Base-by-base conservation (phyloP, 148 eudicot species). In the Rhododendron mucronatum region DNA sequence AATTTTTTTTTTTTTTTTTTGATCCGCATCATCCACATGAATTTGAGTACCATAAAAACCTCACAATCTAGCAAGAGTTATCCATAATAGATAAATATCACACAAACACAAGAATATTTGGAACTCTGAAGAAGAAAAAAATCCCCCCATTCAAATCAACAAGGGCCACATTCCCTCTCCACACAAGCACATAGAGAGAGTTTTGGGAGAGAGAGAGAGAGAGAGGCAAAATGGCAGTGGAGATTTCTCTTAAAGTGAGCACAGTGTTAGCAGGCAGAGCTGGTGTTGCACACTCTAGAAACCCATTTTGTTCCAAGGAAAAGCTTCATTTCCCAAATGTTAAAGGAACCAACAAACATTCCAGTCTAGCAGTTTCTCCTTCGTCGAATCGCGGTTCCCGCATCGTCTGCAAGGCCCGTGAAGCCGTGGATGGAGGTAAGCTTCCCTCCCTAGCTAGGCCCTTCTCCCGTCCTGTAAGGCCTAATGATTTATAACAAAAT, bases 381-480 rank as follows among this genome's bases (percentile, higher is more conserved):
- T 89, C 91, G 1, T 35, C 89, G 15, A n/a, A 74, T 71, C 86
- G 84, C 18, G 51, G 85, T 55, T 87, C 88, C 7, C 84, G 88
- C 89, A 65, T 92, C 87, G 88, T 90, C 20, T 93, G 93, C 88
- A 90, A 88, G 85, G 92, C 93, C 73, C 86, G 88, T n/a, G 89
- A 91, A 86, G 94, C 94, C 48, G 84, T 91, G 0, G 88, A 85
- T 85, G 85, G 90, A 92, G 94, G 95, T 93, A 74, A 55, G 18
- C 30, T 8, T 28, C 82, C 81, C n/a, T 84, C n/a, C 26, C 78
- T 67, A 2, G 18, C 78, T 67, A 13, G 57, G 57, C 57, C 57
- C 16, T 53, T 53, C 16, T 18, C 57, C 23, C 21, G 5, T 2
- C 28, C 30, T 2, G 0, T 21, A 4, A 55, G n/a, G 71, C 28